These are phyloP conservation scores for Solanum rostratum DNA, from an alignment of 257 asterid species.

Conservation along the genomic window DNA sequence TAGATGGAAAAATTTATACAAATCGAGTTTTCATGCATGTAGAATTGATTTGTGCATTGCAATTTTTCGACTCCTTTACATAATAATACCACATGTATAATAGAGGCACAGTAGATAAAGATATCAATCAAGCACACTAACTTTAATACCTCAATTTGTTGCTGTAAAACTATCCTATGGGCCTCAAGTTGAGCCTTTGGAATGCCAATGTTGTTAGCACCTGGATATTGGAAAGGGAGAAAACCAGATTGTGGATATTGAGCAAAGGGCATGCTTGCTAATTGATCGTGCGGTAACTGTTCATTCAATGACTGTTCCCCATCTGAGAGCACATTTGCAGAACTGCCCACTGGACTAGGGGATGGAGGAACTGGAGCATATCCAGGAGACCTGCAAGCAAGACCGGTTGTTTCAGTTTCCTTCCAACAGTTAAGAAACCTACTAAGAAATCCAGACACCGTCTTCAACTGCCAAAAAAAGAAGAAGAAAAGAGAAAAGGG, in stretches of 20 bases:
- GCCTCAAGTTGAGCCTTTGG: constrained; percentile 35
- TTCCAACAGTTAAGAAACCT: not conserved
- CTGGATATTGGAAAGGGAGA: constrained; percentile 15
- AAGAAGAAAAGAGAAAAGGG: not conserved
- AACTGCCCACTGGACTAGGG: constrained; percentile 13
- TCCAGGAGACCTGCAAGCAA: constrained; percentile 32
- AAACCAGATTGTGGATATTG: constrained; percentile 18
- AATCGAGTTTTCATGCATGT: not conserved
- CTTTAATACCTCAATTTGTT: constrained; percentile 67
- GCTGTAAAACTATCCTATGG: constrained; percentile 43
- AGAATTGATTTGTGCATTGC: not conserved
- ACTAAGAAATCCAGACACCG: not conserved
- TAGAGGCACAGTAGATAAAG: not conserved
- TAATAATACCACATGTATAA: not conserved
- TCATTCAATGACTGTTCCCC: constrained; percentile 17
- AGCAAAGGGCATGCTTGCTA: constrained; percentile 13
- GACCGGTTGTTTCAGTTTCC: not conserved
- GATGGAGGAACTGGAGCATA: constrained; percentile 32
- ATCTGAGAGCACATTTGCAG: constrained; percentile 11
- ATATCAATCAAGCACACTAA: not conserved
- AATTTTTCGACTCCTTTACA: not conserved
- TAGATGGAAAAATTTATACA: not conserved
- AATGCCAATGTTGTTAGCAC: constrained; percentile 7
- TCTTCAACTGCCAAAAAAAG: not conserved
- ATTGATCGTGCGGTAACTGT: constrained; percentile 21